Percentiles rank a stretch among this genome's conserved stretches.
Evolutionary conservation across 106 monocot species (phyloP).

Genomic region (Phalaenopsis equestris): DNA sequence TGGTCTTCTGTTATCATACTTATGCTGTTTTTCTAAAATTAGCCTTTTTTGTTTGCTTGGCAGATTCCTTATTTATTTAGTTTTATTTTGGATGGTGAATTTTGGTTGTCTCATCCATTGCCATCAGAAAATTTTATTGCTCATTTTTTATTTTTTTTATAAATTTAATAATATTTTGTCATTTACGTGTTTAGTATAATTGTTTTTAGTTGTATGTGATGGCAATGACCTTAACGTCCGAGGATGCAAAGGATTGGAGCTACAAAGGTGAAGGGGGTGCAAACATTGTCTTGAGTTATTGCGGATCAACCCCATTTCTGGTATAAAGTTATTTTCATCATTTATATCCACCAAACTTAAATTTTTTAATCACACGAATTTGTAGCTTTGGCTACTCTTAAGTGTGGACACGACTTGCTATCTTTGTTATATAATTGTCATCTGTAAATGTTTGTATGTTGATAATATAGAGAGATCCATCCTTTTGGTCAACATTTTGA

Average conservation of each 20-base stretch:
- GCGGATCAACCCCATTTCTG: neutral
- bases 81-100: too few relatives aligned
- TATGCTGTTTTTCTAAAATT: neutral
- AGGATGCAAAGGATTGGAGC: slow-evolving; percentile 2
- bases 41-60: neutral
- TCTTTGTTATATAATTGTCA: too few relatives aligned
- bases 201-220: neutral
- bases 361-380: neutral
- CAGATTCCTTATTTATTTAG: neutral
- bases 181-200: too few relatives aligned
- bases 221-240: neutral
- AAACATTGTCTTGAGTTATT: slow-evolving; percentile 2
- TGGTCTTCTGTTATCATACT: neutral
- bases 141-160: neutral
- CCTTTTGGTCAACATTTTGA: too few relatives aligned
- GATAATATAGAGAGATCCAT: too few relatives aligned
- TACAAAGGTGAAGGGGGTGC: slow-evolving; percentile 2
- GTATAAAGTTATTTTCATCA: neutral
- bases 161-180: neutral
- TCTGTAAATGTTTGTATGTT: too few relatives aligned
- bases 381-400: neutral
- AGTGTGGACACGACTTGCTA: neutral
- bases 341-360: neutral
- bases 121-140: neutral
- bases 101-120: neutral